Evolutionary conservation across 2,329 filamentous ascomycete genomes (phyloP).

Genomic region (Pochonia chlamydosporia): DNA sequence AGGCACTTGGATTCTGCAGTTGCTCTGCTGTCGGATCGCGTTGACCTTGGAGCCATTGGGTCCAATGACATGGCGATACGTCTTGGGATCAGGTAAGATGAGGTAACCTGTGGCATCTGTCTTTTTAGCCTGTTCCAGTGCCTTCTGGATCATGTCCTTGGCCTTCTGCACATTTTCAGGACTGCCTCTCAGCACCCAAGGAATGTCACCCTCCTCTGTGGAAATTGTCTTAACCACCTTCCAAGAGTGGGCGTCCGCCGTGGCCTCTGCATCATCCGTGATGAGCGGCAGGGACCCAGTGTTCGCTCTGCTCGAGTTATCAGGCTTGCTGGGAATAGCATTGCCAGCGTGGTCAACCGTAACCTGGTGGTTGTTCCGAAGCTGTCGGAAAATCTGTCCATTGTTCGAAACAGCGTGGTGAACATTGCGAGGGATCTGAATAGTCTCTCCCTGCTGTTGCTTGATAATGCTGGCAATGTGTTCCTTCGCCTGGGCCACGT

Average conservation of each 20-base stretch:
- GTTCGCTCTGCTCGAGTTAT: slow-evolving; percentile 48
- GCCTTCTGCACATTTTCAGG: slow-evolving; percentile 78
- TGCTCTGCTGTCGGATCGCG: slow-evolving; percentile 83
- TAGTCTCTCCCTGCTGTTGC: slow-evolving; percentile 79
- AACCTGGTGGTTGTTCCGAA: slow-evolving; percentile 80
- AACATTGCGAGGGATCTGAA: slow-evolving; percentile 75
- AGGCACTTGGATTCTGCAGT: slow-evolving; percentile 90
- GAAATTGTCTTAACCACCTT: slow-evolving; percentile 63
- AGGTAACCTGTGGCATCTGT: slow-evolving; percentile 77
- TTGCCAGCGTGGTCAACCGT: slow-evolving; percentile 88
- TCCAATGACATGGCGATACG: slow-evolving; percentile 87
- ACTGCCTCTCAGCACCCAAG: slow-evolving; percentile 82
- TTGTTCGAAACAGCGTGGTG: slow-evolving; percentile 85
- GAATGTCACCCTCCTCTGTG: slow-evolving; percentile 65
- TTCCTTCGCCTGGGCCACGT: slow-evolving; percentile 80
- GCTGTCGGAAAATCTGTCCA: slow-evolving; percentile 86
- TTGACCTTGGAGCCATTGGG: slow-evolving; percentile 88
- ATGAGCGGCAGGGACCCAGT: slow-evolving; percentile 75
- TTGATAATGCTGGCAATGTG: slow-evolving; percentile 77
- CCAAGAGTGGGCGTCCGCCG: slow-evolving; percentile 72
- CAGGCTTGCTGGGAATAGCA: slow-evolving; percentile 64
- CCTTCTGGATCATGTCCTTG: slow-evolving; percentile 65
- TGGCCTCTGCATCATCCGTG: slow-evolving; percentile 70
- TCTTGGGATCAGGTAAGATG: slow-evolving; percentile 80
- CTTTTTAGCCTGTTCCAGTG: slow-evolving; percentile 65